Conservation (phyloP, 2,329 filamentous ascomycete species). For the Trichoderma endophyticum region DNA sequence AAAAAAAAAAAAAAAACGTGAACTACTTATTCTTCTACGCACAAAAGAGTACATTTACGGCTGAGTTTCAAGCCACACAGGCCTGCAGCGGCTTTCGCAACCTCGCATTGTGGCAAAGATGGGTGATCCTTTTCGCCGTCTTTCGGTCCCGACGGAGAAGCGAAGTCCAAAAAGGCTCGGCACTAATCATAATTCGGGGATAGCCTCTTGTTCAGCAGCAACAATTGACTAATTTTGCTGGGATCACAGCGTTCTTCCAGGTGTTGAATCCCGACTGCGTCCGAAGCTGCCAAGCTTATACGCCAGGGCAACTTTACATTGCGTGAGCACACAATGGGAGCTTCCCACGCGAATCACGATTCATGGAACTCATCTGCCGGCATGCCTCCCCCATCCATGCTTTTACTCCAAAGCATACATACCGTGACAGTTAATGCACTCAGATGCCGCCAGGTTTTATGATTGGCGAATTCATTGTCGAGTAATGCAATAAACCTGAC, state of each 20-base stretch:
- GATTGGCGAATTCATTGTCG: background rate
- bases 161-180: background rate
- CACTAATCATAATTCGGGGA: background rate
- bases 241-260: background rate
- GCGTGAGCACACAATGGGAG: background rate
- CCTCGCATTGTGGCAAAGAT: background rate
- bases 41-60: background rate
- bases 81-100: background rate
- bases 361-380: slow-evolving; percentile 5
- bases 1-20: background rate
- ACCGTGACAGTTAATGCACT: background rate
- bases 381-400: slow-evolving; percentile 2
- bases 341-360: background rate
- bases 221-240: background rate
- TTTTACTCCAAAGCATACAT: background rate
- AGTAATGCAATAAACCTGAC: background rate
- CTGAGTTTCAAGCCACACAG: background rate
- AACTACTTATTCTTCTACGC: background rate
- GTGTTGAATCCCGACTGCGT: background rate
- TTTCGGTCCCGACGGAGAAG: slow-evolving; percentile 1
- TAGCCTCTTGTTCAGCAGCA: background rate
- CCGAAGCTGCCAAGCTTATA: background rate
- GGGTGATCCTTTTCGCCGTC: background rate
- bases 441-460: background rate
- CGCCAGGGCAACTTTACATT: background rate